phyloP scores from a whole-genome alignment of 257 asterid genomes.

The Solanum dulcamara region DNA sequence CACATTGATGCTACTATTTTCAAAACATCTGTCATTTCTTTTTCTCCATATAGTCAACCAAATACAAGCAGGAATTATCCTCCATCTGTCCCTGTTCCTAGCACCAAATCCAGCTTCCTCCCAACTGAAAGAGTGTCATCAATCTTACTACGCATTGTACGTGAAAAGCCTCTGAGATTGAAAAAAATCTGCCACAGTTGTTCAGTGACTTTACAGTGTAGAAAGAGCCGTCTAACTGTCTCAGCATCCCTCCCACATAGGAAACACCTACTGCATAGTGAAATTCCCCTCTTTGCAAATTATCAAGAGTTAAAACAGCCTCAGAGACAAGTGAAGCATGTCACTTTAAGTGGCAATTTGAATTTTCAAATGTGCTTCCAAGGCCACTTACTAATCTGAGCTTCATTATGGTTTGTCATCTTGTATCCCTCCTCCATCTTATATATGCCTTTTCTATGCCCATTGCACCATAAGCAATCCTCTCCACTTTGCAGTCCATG shows the following conservation, averaged over 20 bases:
- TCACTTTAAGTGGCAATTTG: not conserved
- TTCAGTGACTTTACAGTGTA: not conserved
- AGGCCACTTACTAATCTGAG: not conserved
- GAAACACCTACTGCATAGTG: not conserved
- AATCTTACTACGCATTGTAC: not conserved
- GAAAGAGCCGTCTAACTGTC: not conserved
- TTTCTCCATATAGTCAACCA: not conserved
- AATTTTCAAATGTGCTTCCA: not conserved
- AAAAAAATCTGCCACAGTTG: not conserved
- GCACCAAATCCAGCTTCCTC: not conserved
- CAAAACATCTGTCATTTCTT: not conserved
- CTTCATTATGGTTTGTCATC: not conserved
- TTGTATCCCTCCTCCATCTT: not conserved
- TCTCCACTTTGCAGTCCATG: not conserved
- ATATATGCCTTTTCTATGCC: not conserved
- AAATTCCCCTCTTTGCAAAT: not conserved
- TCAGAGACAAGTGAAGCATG: not conserved
- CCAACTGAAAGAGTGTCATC: not conserved
- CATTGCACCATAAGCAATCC: not conserved
- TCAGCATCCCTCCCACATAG: not conserved
- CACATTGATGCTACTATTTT: not conserved
- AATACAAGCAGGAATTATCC: not conserved
- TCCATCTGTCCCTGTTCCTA: not conserved
- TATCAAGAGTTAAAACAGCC: not conserved
- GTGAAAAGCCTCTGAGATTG: not conserved